phyloP scores from a whole-genome alignment of 345 rosid genomes.

The Viola odorata region DNA sequence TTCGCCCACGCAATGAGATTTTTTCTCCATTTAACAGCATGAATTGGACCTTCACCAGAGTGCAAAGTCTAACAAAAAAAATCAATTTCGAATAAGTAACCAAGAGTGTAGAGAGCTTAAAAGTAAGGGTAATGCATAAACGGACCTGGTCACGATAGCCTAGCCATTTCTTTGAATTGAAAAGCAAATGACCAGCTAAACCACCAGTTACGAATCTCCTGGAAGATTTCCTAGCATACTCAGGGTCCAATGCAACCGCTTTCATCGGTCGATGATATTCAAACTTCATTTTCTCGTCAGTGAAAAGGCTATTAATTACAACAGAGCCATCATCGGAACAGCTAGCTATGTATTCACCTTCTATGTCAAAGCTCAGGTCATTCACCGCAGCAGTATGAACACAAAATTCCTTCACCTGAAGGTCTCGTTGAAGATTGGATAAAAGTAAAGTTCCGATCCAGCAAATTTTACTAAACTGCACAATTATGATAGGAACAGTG shows the following conservation, averaged over 20 bases:
- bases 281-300: conserved; percentile 83
- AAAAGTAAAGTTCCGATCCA: conserved; percentile 4
- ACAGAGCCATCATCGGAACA: conserved; percentile 99
- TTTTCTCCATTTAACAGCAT: conserved; percentile 84
- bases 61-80: conserved; percentile 64
- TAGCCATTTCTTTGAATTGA: conserved; percentile 87
- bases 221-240: conserved; percentile 61
- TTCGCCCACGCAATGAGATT: conserved; percentile 99
- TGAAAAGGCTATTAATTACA: conserved; percentile 85
- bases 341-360: conserved; percentile 94
- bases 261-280: conserved; percentile 99
- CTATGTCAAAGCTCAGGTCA: conserved; percentile 85
- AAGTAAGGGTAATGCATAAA: conserved; percentile 19
- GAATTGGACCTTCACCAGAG: conserved; percentile 98
- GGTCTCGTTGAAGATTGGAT: not conserved
- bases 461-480: too few relatives aligned
- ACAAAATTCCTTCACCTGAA: conserved; percentile 76
- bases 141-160: conserved; percentile 76
- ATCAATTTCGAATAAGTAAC: conserved; percentile 1
- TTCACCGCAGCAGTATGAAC: conserved; percentile 84
- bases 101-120: not conserved
- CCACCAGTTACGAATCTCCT: conserved; percentile 95
- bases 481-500: too few relatives aligned
- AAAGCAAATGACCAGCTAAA: conserved; percentile 85
- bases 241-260: conserved; percentile 88